A percentile compares a stretch with the other conserved stretches of the same genome.
These are phyloP conservation scores for Cryptococcus deneoformans DNA, from an alignment of 1,284 basidiomycete species.

Conservation along the genomic window DNA sequence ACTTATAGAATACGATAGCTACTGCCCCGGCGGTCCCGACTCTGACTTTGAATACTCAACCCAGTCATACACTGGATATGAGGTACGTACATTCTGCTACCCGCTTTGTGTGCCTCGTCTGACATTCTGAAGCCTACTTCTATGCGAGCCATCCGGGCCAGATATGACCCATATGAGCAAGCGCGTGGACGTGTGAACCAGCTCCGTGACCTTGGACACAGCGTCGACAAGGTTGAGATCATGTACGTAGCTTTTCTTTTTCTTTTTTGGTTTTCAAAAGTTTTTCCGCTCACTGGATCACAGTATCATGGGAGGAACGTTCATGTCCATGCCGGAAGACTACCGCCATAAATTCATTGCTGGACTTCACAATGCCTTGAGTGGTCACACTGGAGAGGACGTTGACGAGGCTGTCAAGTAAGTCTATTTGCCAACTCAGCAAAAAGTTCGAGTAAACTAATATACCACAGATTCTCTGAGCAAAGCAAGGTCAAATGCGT, in stretches of 20 bases:
- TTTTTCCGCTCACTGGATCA: background rate
- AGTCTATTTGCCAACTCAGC: constrained; percentile 16
- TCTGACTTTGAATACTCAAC: constrained; percentile 99
- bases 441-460: too few species aligned
- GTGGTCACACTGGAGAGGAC: constrained; percentile 88
- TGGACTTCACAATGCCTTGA: constrained; percentile 94
- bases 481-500: constrained; percentile 98
- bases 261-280: background rate
- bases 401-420: constrained; percentile 95
- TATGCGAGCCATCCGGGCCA: constrained; percentile 96
- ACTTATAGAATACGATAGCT: constrained; percentile 55
- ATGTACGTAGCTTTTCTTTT: constrained; percentile 54
- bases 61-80: constrained; percentile 95
- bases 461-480: constrained; percentile 71
- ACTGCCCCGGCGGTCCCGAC: constrained; percentile 98
- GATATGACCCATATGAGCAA: constrained; percentile 99
- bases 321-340: constrained; percentile 98
- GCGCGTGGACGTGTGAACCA: constrained; percentile 94
- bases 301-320: constrained; percentile 94
- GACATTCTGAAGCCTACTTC: constrained; percentile 69
- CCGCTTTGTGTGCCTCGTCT: background rate
- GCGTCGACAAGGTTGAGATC: constrained; percentile 98
- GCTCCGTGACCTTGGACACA: constrained; percentile 89
- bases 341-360: constrained; percentile 93
- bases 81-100: constrained; percentile 43